These are phyloP conservation scores for Dujonia santamariae DNA, from an alignment of 1,139 yeast genomes.

Conservation along the genomic window DNA sequence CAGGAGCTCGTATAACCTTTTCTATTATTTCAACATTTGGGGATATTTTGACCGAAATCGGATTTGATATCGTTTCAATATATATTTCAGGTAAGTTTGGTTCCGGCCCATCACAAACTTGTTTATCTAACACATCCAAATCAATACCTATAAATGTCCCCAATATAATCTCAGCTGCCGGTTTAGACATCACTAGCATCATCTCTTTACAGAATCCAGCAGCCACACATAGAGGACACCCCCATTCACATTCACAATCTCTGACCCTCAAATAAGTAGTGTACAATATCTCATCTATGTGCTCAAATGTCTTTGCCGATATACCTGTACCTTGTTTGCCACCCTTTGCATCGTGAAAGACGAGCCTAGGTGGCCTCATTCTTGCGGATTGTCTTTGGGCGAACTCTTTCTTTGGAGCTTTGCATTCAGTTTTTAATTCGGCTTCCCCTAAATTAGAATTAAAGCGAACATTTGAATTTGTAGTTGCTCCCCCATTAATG, in stretches of 20 bases:
- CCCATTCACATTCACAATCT: slow-evolving; percentile 76
- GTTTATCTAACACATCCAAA: slow-evolving; percentile 28
- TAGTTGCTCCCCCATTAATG: slow-evolving; percentile 38
- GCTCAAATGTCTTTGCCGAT: slow-evolving; percentile 73
- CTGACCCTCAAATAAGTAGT: slow-evolving; percentile 58
- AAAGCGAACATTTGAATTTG: slow-evolving; percentile 47
- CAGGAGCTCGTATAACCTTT: too few relatives aligned
- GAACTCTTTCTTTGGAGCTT: slow-evolving; percentile 95
- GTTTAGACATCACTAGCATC: slow-evolving; percentile 79
- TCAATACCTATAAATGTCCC: slow-evolving; percentile 50
- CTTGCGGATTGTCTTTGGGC: slow-evolving; percentile 67
- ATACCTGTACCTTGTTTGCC: slow-evolving; percentile 79
- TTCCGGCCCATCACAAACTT: slow-evolving; percentile 79
- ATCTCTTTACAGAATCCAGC: slow-evolving; percentile 77
- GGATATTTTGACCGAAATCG: slow-evolving; percentile 52
- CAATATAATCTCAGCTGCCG: slow-evolving; percentile 76
- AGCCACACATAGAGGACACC: slow-evolving; percentile 87
- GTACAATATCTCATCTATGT: slow-evolving; percentile 60
- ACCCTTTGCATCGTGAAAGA: slow-evolving; percentile 81
- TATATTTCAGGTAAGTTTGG: slow-evolving; percentile 64
- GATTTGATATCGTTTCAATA: slow-evolving; percentile 66
- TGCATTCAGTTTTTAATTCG: slow-evolving; percentile 88
- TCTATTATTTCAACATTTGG: slow-evolving; percentile 58
- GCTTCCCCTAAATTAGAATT: slow-evolving; percentile 46
- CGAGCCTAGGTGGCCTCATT: slow-evolving; percentile 78